Conservation (phyloP, 1,284 basidiomycete genomes). For the Lentinus polychrous region DNA sequence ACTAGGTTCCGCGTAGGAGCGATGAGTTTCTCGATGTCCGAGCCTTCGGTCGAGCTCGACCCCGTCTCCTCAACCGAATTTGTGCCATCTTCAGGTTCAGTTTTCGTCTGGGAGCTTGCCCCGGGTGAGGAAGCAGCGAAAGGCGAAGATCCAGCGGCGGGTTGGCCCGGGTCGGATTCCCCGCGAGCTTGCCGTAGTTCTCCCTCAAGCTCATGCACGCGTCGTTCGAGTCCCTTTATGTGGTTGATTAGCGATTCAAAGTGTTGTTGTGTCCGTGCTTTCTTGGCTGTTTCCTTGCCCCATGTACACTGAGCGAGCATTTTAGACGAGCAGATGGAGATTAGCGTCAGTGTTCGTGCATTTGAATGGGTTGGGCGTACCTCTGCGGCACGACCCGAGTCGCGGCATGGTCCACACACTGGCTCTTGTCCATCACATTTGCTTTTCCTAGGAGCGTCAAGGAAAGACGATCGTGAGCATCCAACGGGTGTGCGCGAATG, state of each 20-base stretch:
- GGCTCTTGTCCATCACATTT: constrained; percentile 48
- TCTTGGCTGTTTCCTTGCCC: constrained; percentile 43
- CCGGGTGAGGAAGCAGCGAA: constrained; percentile 9
- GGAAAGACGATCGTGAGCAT: constrained; percentile 5
- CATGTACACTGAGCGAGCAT: constrained; percentile 38
- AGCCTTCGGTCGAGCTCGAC: constrained; percentile 20
- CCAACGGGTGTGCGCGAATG: constrained; percentile 1
- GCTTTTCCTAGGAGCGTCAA: constrained; percentile 44
- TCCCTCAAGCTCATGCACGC: constrained; percentile 39
- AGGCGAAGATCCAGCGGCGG: constrained; percentile 6
- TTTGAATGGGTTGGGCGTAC: constrained; percentile 22
- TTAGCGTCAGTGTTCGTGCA: constrained; percentile 1
- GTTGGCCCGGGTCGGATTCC: constrained; percentile 24
- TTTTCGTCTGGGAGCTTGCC: constrained; percentile 11
- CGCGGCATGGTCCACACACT: constrained; percentile 37
- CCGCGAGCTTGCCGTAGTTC: constrained; percentile 33
- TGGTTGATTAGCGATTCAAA: constrained; percentile 47
- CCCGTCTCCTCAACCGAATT: constrained; percentile 19
- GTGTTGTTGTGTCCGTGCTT: constrained; percentile 44
- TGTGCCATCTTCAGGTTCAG: constrained; percentile 12
- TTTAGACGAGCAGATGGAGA: not conserved
- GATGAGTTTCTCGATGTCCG: constrained; percentile 27
- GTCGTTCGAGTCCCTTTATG: constrained; percentile 36
- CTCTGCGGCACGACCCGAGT: constrained; percentile 34
- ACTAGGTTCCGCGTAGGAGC: constrained; percentile 28